A percentile compares a stretch with the other conserved stretches of the same genome.
Conservation (phyloP, 768 basidiomycete genomes). For the Tulasnella sp. region DNA sequence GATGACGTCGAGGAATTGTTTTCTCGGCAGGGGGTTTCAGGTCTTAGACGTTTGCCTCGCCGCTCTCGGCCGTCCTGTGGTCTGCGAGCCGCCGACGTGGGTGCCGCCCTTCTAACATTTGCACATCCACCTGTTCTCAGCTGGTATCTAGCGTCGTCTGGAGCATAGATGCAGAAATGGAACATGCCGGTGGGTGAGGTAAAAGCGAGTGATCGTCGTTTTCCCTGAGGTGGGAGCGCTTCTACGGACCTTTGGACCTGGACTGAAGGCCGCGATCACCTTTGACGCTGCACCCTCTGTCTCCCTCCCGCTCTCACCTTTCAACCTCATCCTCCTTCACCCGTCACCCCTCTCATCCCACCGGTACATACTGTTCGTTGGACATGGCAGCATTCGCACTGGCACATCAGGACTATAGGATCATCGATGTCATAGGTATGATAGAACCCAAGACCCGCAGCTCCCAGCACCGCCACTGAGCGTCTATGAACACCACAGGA, state of each 20-base stretch:
- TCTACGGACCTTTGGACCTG: constrained; percentile 1
- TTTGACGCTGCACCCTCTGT: neutral
- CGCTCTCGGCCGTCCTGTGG: neutral
- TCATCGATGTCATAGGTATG: constrained; percentile 65
- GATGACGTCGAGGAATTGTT: neutral
- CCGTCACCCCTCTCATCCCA: neutral
- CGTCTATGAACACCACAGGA: constrained; percentile 40
- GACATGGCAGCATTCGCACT: constrained; percentile 7
- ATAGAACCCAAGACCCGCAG: neutral
- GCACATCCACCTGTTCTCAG: neutral
- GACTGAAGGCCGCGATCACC: constrained; percentile 11
- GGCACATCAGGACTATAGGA: constrained; percentile 52
- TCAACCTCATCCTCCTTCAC: neutral
- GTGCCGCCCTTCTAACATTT: too few relatives aligned
- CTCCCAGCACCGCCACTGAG: constrained; percentile 11
- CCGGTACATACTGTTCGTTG: neutral
- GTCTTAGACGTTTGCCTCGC: neutral
- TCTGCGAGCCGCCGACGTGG: neutral
- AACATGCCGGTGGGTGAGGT: neutral
- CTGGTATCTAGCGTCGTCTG: neutral
- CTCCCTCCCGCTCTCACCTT: neutral
- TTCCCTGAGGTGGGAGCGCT: constrained; percentile 10
- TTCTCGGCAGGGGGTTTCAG: neutral
- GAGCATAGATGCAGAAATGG: neutral
- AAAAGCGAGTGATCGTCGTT: neutral